Conservation (phyloP, 1,139 yeast species). For the Eremothecium coryli region DNA sequence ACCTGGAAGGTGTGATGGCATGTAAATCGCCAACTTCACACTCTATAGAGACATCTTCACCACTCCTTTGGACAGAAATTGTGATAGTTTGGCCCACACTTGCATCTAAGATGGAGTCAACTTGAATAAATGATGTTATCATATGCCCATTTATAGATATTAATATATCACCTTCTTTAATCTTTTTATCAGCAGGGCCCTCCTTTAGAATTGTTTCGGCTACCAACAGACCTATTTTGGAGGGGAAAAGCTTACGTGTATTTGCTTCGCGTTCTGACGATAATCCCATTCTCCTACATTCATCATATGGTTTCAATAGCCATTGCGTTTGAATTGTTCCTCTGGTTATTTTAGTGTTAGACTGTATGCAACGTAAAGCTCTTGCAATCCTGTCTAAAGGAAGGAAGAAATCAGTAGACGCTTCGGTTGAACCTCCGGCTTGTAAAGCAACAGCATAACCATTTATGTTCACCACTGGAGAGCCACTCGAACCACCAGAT, state of each 20-base stretch:
- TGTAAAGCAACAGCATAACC: slow-evolving; percentile 87
- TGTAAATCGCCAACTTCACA: slow-evolving; percentile 69
- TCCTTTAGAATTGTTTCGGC: slow-evolving; percentile 78
- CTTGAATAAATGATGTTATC: slow-evolving; percentile 63
- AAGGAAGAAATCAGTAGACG: slow-evolving; percentile 86
- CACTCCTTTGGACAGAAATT: slow-evolving; percentile 67
- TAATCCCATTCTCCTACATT: slow-evolving; percentile 79
- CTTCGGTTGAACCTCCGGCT: slow-evolving; percentile 88
- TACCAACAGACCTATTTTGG: slow-evolving; percentile 69
- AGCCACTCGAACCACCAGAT: slow-evolving; percentile 92
- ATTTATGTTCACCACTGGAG: slow-evolving; percentile 82
- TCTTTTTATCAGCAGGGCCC: slow-evolving; percentile 70
- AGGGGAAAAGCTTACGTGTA: slow-evolving; percentile 65
- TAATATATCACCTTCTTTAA: slow-evolving; percentile 81
- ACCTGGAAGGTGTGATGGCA: slow-evolving; percentile 70
- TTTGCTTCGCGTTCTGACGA: slow-evolving; percentile 62
- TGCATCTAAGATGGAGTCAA: slow-evolving; percentile 76
- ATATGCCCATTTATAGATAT: slow-evolving; percentile 60
- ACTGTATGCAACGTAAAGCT: slow-evolving; percentile 68
- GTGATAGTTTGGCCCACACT: slow-evolving; percentile 53
- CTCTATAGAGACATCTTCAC: slow-evolving; percentile 42
- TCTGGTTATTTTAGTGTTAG: slow-evolving; percentile 49
- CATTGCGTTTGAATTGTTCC: slow-evolving; percentile 91
- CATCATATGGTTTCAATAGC: slow-evolving; percentile 80
- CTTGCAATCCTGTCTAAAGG: slow-evolving; percentile 79